Evolutionary conservation across 2,329 filamentous ascomycete species (phyloP).

Genomic region (Huntiella decipiens): DNA sequence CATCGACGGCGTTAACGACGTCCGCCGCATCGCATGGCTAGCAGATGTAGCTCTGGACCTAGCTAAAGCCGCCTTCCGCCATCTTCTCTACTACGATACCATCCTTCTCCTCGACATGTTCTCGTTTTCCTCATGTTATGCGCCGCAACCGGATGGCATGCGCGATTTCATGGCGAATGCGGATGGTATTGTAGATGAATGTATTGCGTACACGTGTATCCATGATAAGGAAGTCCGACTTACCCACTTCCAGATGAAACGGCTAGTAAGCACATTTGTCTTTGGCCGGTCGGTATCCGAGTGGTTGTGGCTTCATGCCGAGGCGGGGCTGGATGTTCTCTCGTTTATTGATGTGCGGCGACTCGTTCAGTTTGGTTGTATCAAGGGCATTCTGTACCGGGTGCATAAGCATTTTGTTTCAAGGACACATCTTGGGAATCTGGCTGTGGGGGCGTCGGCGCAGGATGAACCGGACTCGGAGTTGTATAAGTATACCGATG

Average conservation of each 20-base stretch:
- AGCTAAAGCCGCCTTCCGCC: conserved; percentile 68
- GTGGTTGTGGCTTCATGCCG: conserved; percentile 62
- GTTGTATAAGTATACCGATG: conserved; percentile 52
- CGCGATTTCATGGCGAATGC: conserved; percentile 60
- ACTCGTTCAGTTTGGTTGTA: conserved; percentile 86
- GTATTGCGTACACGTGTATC: conserved; percentile 59
- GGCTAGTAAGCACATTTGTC: conserved; percentile 69
- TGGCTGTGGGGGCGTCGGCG: conserved; percentile 34
- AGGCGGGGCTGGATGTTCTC: conserved; percentile 44
- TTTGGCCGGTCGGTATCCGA: conserved; percentile 71
- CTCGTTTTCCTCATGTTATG: conserved; percentile 83
- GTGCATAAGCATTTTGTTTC: conserved; percentile 79
- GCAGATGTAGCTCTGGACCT: conserved; percentile 77
- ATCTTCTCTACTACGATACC: conserved; percentile 85
- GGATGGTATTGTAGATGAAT: conserved; percentile 65
- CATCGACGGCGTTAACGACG: conserved; percentile 80
- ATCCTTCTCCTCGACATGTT: conserved; percentile 85
- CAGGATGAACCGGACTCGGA: conserved; percentile 26
- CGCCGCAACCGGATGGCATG: conserved; percentile 51
- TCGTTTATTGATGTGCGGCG: conserved; percentile 70
- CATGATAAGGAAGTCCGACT: conserved; percentile 20
- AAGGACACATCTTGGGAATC: conserved; percentile 37
- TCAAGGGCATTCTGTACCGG: conserved; percentile 84
- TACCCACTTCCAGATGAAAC: conserved; percentile 48
- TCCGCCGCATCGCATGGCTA: conserved; percentile 66